phyloP scores from a whole-genome alignment of 1,139 yeast species.

The Taphrina populina region DNA sequence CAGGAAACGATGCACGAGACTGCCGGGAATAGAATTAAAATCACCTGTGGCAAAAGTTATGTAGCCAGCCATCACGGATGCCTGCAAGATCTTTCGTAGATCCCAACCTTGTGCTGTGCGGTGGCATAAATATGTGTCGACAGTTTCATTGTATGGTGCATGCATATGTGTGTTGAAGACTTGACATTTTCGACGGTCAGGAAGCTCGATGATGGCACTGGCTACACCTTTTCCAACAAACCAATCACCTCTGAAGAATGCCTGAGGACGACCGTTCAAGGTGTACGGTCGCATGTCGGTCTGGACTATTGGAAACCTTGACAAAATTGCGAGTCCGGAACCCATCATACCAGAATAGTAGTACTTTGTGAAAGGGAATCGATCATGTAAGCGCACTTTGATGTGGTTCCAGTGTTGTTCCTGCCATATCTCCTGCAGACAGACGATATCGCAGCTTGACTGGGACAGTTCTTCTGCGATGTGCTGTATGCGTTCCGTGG shows the following conservation, averaged over 20 bases:
- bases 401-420: conserved; percentile 75
- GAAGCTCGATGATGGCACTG: conserved; percentile 63
- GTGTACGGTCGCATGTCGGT: conserved; percentile 82
- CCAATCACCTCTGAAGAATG: conserved; percentile 95
- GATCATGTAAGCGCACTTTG: conserved; percentile 49
- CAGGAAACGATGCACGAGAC: conserved; percentile 74
- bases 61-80: conserved; percentile 71
- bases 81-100: conserved; percentile 63
- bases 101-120: conserved; percentile 98
- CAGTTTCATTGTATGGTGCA: conserved; percentile 91
- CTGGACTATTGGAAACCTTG: conserved; percentile 77
- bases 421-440: conserved; percentile 92
- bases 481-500: conserved; percentile 65
- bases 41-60: conserved; percentile 91
- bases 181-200: conserved; percentile 60
- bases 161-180: conserved; percentile 89
- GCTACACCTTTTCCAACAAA: conserved; percentile 90
- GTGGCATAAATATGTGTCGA: conserved; percentile 85
- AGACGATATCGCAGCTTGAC: conserved; percentile 72
- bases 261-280: conserved; percentile 89
- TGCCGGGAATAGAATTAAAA: conserved; percentile 81
- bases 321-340: conserved; percentile 84
- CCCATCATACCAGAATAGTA: conserved; percentile 82
- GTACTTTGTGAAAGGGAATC: conserved; percentile 64
- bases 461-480: conserved; percentile 66